A percentile compares a stretch with the other conserved stretches of the same genome.
phyloP scores from a whole-genome alignment of 768 basidiomycete genomes.

The Sarcodon aspratus region DNA sequence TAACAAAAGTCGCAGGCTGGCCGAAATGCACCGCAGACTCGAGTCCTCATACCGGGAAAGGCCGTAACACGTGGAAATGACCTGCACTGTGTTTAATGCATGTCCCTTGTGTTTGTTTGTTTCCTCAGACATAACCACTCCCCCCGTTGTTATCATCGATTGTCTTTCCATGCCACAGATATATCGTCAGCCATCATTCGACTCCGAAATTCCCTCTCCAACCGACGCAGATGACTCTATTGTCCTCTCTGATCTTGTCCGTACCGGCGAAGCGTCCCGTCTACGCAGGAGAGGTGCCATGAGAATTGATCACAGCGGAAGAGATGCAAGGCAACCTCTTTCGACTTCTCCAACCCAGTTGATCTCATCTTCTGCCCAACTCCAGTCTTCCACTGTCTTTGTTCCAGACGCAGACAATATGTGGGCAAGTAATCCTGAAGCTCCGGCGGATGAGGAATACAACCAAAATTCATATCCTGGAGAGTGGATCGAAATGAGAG shows the following conservation, averaged over 20 bases:
- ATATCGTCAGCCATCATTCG: constrained; percentile 15
- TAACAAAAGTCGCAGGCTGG: no score
- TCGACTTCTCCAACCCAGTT: constrained; percentile 1
- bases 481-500: constrained; percentile 9
- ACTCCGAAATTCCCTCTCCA: constrained; percentile 8
- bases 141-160: background rate
- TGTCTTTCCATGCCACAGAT: constrained; percentile 14
- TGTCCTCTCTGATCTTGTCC: constrained; percentile 61
- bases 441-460: constrained; percentile 1
- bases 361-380: constrained; percentile 3
- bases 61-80: no score
- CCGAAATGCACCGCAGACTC: no score
- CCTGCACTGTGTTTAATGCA: no score
- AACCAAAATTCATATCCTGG: constrained; percentile 4
- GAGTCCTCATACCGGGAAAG: no score
- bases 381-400: constrained; percentile 6
- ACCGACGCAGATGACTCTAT: constrained; percentile 57
- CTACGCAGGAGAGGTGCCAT: constrained; percentile 66
- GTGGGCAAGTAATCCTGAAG: background rate
- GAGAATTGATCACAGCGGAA: constrained; percentile 37
- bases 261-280: constrained; percentile 64
- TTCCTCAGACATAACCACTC: no score
- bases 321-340: constrained; percentile 10
- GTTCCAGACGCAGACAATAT: constrained; percentile 6
- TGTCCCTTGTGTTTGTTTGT: no score